Percentiles rank a stretch among this genome's conserved stretches.
These are phyloP conservation scores for Helianthus annuus DNA, from an alignment of 129 eudicot species.

Conservation along the genomic window HanXRQr2.0-SUNRISE NC_035438.2:76879653-76880152, in stretches of 20 bases:
- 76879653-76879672: too few species aligned
- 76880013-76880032: constrained; percentile 24
- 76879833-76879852: neutral
- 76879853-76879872: neutral
- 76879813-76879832: neutral
- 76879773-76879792: too few species aligned
- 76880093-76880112: constrained; percentile 28
- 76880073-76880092: neutral
- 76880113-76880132: constrained; percentile 36
- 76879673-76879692: too few species aligned
- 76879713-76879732: too few species aligned
- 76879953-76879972: constrained; percentile 62
- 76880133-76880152: constrained; percentile 33
- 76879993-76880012: constrained; percentile 85
- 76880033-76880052: neutral
- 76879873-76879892: constrained; percentile 46
- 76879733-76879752: too few species aligned
- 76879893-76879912: constrained; percentile 59
- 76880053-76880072: neutral
- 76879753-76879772: too few species aligned
- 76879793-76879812: too few species aligned
- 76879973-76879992: constrained; percentile 83
- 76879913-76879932: constrained; percentile 66
- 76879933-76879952: constrained; percentile 76
- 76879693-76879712: too few species aligned